These are phyloP conservation scores for Leishmania major DNA, from an alignment of 208 protist genomes.

Conservation along the genomic window DNA sequence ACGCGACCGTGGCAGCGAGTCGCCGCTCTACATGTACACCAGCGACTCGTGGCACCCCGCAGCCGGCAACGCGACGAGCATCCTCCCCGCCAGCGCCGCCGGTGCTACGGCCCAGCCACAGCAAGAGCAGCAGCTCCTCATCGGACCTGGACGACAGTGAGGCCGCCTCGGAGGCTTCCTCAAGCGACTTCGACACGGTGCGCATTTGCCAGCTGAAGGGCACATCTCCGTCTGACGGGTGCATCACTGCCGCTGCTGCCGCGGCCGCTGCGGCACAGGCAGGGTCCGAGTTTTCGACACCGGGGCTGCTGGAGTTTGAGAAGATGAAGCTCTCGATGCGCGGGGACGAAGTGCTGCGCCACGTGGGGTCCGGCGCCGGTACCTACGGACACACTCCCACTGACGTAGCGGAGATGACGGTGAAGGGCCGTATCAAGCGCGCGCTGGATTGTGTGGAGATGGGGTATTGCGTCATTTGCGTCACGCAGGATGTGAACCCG, in stretches of 20 bases:
- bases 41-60: background rate
- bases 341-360: slow-evolving; percentile 33
- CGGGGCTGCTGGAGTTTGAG: slow-evolving; percentile 73
- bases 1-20: background rate
- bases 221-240: slow-evolving; percentile 7
- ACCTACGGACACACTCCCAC: background rate
- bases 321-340: slow-evolving; percentile 59
- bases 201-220: slow-evolving; percentile 31
- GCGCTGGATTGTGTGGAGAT: slow-evolving; percentile 52
- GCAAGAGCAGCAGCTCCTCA: slow-evolving; percentile 7
- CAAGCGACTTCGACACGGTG: slow-evolving; percentile 51
- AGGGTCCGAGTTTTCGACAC: slow-evolving; percentile 24
- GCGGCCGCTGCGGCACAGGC: background rate
- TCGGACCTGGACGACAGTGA: slow-evolving; percentile 30
- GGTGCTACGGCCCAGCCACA: slow-evolving; percentile 2
- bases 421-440: slow-evolving; percentile 39
- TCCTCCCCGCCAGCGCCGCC: slow-evolving; percentile 12
- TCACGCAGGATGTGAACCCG: slow-evolving; percentile 78
- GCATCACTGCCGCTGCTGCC: background rate
- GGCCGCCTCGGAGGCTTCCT: slow-evolving; percentile 36
- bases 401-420: slow-evolving; percentile 35
- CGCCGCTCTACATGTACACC: background rate
- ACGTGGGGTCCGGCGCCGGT: background rate
- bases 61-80: slow-evolving; percentile 6
- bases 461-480: slow-evolving; percentile 70